Conservation (phyloP, 345 rosid genomes). For the Eucalyptus curtisii region DNA sequence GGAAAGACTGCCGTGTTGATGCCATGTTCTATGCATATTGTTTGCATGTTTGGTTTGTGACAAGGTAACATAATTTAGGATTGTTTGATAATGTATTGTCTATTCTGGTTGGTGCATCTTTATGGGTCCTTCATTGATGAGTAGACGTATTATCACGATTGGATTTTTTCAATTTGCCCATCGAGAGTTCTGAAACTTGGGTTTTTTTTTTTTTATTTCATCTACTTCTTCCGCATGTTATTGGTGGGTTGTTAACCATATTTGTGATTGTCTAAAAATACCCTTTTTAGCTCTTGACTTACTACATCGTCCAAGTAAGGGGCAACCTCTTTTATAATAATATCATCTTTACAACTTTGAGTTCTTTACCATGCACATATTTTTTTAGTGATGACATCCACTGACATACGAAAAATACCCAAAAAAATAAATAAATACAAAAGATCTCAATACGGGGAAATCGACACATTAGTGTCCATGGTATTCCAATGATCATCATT, state of each 20-base stretch:
- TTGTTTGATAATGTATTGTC: not conserved
- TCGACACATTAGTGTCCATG: too few species aligned
- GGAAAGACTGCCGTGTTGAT: not conserved
- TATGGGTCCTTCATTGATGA: not conserved
- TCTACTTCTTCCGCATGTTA: too few species aligned
- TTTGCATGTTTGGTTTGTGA: not conserved
- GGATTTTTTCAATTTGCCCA: too few species aligned
- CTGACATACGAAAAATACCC: rapidly evolving
- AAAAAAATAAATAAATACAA: too few species aligned
- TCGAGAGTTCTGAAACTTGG: too few species aligned
- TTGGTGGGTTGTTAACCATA: rapidly evolving
- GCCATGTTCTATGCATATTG: not conserved
- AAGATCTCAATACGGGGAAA: too few species aligned
- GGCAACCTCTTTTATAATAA: not conserved
- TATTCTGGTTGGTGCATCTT: not conserved
- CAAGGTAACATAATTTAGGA: not conserved
- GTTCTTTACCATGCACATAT: rapidly evolving
- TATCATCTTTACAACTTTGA: too few species aligned
- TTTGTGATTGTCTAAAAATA: too few species aligned
- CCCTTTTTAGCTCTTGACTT: not conserved
- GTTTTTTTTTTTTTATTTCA: too few species aligned
- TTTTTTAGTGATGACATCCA: too few species aligned
- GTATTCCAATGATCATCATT: too few species aligned
- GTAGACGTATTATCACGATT: too few species aligned
- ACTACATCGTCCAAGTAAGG: not conserved